A percentile compares a stretch with the other conserved stretches of the same genome.
Conservation (phyloP, 257 asterid genomes). For the Capsicum pubescens region DNA sequence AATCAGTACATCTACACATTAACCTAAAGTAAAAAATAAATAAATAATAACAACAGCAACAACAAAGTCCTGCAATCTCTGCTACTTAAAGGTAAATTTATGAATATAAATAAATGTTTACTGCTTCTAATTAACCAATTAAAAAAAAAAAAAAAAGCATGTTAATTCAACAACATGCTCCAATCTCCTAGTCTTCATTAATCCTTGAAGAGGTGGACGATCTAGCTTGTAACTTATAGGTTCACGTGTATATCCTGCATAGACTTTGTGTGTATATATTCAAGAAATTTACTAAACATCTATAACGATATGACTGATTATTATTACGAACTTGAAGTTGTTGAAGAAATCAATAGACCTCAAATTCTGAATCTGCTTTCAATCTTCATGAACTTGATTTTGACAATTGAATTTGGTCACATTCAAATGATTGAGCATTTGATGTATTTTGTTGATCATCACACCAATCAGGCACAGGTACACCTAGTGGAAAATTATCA, state of each 20-base stretch:
- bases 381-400: conserved; percentile 36
- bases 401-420: conserved; percentile 41
- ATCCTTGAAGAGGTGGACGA: conserved; percentile 20
- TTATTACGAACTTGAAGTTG: background rate
- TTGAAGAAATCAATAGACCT: background rate
- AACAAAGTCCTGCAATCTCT: background rate
- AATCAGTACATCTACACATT: background rate
- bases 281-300: background rate
- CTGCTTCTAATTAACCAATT: conserved; percentile 24
- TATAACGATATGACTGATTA: background rate
- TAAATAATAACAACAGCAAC: background rate
- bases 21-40: background rate
- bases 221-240: conserved; percentile 33
- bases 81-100: background rate
- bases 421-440: conserved; percentile 24
- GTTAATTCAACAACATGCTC: conserved; percentile 50
- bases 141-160: conserved; percentile 40
- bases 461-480: conserved; percentile 62
- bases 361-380: background rate
- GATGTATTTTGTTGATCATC: conserved; percentile 24
- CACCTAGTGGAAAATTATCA: conserved; percentile 60
- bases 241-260: background rate
- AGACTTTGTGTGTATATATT: background rate
- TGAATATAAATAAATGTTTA: background rate
- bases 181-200: conserved; percentile 45